These are phyloP conservation scores for Blastobotrys niveus DNA, from an alignment of 1,139 yeast genomes.

Conservation along the genomic window DNA sequence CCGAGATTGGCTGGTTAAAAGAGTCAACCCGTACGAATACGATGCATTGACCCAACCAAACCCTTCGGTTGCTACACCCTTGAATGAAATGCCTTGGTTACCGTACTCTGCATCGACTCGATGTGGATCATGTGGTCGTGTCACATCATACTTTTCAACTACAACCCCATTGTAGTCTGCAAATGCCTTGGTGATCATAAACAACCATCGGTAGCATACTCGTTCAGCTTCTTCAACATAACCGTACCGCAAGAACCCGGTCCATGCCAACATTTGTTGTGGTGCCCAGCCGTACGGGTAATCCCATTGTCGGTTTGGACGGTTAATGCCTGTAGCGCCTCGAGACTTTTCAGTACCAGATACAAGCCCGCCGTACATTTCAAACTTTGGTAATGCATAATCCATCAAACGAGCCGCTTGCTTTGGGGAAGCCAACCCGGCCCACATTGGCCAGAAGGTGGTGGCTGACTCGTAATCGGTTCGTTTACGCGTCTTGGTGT, in stretches of 20 bases:
- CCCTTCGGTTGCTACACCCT: slow-evolving; percentile 94
- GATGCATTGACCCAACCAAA: slow-evolving; percentile 94
- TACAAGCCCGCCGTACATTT: slow-evolving; percentile 82
- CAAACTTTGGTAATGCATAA: slow-evolving; percentile 63
- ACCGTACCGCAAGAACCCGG: slow-evolving; percentile 72
- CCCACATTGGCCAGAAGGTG: slow-evolving; percentile 89
- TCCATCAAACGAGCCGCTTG: slow-evolving; percentile 65
- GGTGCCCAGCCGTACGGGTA: slow-evolving; percentile 99
- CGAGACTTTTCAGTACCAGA: slow-evolving; percentile 77
- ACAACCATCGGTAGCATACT: slow-evolving; percentile 80
- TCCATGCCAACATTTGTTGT: slow-evolving; percentile 93
- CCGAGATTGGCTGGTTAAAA: slow-evolving; percentile 60
- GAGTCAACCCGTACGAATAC: slow-evolving; percentile 67
- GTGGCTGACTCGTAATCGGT: slow-evolving; percentile 82
- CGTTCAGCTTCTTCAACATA: slow-evolving; percentile 61
- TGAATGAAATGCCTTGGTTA: slow-evolving; percentile 87
- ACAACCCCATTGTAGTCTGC: slow-evolving; percentile 94
- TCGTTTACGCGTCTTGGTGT: slow-evolving; percentile 52
- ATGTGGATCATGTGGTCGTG: slow-evolving; percentile 78
- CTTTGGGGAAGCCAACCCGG: slow-evolving; percentile 63
- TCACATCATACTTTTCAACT: slow-evolving; percentile 92
- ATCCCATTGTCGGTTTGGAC: slow-evolving; percentile 96
- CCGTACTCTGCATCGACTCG: slow-evolving; percentile 96
- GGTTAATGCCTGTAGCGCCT: slow-evolving; percentile 60
- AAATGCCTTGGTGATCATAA: slow-evolving; percentile 84